Base-by-base conservation (phyloP, 1,284 basidiomycete species). In the Caloboletus firmus region DNA sequence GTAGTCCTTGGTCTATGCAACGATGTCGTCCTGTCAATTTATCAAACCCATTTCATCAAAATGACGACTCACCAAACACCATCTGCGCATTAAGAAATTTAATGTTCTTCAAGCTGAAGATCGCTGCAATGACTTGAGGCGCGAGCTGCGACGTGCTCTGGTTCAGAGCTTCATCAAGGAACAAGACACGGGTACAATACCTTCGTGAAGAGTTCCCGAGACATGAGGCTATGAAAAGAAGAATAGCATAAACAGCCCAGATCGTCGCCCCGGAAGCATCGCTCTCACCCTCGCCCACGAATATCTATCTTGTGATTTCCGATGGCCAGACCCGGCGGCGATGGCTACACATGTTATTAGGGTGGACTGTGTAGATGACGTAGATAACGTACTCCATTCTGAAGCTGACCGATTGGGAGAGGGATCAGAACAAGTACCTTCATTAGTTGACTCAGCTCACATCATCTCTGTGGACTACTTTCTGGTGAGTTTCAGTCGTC, bases 131-230 rank as follows among this genome's bases (percentile, higher is more conserved):
- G 18, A 66, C 40, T 15, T 48, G 56, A 43, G 70, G 67, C 0
- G 62, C 67, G 18, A 71, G 49, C 70, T 68, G 13, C 11, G 28
- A 30, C 13, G 4, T 6, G 18, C 3, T 52, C 36, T 6, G 9
- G n/a, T 28, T 43, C 4, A 17, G 13, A 37, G 15, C 12, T 28
- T n/a, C 13, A 9, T 36, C 20, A 4, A 11, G 5, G 35, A n/a
- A 2, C 0, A 34, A 2, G 15, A 46, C 4, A 31, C 13, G 2
- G 6, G 1, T 3, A 5, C n/a, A 50, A 50, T 45, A 68, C 69
- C 67, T 62, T 59, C 0, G 31, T 43, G 41, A 72, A 72, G 32
- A 67, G n/a, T 10, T 61, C 52, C 17, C 39, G 56, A 7, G 67
- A 71, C 51, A 68, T 53, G 18, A 68, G 68, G 46, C 67, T 68